phyloP scores from a whole-genome alignment of 1,284 basidiomycete species.

The Wolfiporia cocos region DNA sequence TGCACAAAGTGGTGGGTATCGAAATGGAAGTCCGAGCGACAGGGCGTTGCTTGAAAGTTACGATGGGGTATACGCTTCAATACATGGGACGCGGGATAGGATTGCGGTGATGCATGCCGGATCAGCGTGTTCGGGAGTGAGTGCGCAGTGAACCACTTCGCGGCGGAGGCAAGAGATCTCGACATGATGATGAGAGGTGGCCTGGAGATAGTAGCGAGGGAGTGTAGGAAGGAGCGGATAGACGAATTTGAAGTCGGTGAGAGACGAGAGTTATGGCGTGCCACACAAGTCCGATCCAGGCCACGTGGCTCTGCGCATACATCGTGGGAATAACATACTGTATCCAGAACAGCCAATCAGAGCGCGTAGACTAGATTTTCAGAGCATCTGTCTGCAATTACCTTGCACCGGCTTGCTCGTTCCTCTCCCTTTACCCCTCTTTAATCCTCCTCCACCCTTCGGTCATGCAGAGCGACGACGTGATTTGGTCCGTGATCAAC shows the following conservation, averaged over 20 bases:
- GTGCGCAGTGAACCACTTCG: not conserved
- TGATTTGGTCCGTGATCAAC: conserved; percentile 94
- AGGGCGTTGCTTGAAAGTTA: conserved; percentile 11
- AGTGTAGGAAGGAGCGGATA: not conserved
- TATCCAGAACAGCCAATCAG: conserved; percentile 6
- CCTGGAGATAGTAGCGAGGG: not conserved
- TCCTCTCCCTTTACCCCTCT: not conserved
- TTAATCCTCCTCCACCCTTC: not conserved
- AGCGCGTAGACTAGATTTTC: conserved; percentile 3
- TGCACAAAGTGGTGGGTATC: conserved; percentile 94
- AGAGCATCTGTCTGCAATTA: no score
- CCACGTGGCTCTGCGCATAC: conserved; percentile 2
- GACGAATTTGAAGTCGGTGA: not conserved
- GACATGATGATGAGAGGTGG: not conserved
- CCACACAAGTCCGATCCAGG: not conserved
- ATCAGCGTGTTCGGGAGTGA: not conserved
- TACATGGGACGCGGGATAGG: not conserved
- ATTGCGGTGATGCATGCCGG: conserved; percentile 3
- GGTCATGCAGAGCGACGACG: conserved; percentile 86
- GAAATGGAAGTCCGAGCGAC: conserved; percentile 64
- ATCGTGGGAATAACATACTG: conserved; percentile 4
- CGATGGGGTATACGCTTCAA: not conserved
- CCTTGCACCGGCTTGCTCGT: not conserved
- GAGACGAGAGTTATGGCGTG: not conserved
- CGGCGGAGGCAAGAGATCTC: not conserved